Evolutionary conservation across 2,329 filamentous ascomycete species (phyloP).

Genomic region (Monilinia aucupariae): DNA sequence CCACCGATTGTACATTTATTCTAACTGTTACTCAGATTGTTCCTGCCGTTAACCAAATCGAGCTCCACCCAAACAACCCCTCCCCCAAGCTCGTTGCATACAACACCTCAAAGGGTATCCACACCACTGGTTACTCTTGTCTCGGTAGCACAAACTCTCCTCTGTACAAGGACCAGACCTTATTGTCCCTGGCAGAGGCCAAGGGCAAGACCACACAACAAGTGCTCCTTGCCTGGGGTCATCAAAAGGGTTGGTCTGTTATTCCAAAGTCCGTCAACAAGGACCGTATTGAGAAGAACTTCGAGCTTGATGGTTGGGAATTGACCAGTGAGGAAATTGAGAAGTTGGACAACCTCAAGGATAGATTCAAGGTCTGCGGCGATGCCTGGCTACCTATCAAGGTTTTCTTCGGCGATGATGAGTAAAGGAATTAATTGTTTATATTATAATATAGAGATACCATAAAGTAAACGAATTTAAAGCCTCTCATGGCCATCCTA

Average conservation of each 20-base stretch:
- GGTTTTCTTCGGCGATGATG: conserved; percentile 80
- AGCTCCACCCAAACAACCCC: conserved; percentile 75
- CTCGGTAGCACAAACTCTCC: conserved; percentile 67
- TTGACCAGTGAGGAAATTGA: conserved; percentile 68
- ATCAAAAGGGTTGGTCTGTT: conserved; percentile 75
- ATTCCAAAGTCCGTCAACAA: conserved; percentile 80
- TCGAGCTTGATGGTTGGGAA: conserved; percentile 66
- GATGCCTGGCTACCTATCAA: conserved; percentile 69
- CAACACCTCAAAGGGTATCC: conserved; percentile 67
- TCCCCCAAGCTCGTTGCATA: conserved; percentile 74
- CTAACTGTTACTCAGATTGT: conserved; percentile 39
- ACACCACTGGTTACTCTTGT: conserved; percentile 69
- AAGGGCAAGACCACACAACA: conserved; percentile 70
- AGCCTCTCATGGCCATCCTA: not conserved
- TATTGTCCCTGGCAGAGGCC: conserved; percentile 56
- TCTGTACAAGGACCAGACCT: conserved; percentile 59
- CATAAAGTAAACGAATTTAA: conserved; percentile 10
- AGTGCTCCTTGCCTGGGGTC: conserved; percentile 72
- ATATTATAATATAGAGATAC: conserved; percentile 16
- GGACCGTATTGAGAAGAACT: conserved; percentile 70
- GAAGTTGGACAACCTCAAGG: conserved; percentile 43
- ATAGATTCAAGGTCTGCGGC: conserved; percentile 75
- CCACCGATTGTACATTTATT: conserved; percentile 1
- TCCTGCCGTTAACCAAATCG: conserved; percentile 74
- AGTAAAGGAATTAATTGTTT: conserved; percentile 44